These are phyloP conservation scores for Cercospora zeae-maydis DNA, from an alignment of 2,329 filamentous ascomycete genomes.

Conservation along the genomic window DNA sequence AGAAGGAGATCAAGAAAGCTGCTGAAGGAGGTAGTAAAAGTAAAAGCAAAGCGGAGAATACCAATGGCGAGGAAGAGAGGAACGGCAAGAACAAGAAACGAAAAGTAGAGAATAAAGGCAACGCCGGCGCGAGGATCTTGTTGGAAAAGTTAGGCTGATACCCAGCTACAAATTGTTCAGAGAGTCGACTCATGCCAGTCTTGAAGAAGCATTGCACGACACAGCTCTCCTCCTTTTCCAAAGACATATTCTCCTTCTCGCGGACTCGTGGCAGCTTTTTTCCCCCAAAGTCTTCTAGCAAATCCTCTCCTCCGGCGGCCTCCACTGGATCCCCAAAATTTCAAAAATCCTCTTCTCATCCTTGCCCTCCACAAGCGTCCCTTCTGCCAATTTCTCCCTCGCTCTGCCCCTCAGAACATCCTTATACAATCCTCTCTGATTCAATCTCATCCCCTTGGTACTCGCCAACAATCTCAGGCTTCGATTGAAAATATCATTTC, in stretches of 20 bases:
- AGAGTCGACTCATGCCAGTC: neutral
- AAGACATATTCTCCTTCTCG: no score
- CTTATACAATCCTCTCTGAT: constrained; percentile 75
- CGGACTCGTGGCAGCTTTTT: no score
- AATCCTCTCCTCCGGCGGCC: constrained; percentile 70
- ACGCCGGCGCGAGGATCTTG: constrained; percentile 48
- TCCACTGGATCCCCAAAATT: constrained; percentile 77
- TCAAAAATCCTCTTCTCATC: constrained; percentile 80
- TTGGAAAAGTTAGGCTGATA: constrained; percentile 31
- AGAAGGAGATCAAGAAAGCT: constrained; percentile 66
- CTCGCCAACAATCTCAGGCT: constrained; percentile 76
- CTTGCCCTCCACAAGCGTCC: constrained; percentile 67
- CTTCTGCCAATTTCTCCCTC: constrained; percentile 61
- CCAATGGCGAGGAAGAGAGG: constrained; percentile 50
- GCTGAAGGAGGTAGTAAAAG: constrained; percentile 56
- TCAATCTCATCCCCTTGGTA: constrained; percentile 78
- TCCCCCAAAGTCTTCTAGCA: constrained; percentile 48
- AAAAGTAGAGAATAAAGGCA: constrained; percentile 34
- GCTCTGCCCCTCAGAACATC: constrained; percentile 61
- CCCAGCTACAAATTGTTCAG: neutral
- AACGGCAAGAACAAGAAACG: constrained; percentile 37
- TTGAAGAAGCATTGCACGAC: neutral
- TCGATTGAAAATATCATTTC: constrained; percentile 90
- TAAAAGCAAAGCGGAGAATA: constrained; percentile 62
- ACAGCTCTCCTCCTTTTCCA: neutral